These are phyloP conservation scores for Nicotiana knightiana DNA, from an alignment of 257 asterid species.

Conservation along the genomic window DNA sequence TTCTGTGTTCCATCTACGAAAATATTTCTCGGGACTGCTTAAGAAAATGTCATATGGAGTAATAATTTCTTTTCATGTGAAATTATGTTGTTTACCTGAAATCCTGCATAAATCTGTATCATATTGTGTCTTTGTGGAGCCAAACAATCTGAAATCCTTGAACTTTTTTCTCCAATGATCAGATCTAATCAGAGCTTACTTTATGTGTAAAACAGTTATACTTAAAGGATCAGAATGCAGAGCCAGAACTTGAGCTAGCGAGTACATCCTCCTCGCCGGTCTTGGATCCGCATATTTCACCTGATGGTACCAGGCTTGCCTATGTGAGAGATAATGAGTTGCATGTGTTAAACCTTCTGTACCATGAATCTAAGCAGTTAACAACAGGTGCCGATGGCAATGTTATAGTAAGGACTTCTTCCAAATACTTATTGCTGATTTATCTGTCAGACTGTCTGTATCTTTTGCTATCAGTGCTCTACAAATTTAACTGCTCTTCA, in stretches of 20 bases:
- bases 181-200: background rate
- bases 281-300: conserved; percentile 87
- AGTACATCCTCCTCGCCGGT: conserved; percentile 60
- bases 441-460: background rate
- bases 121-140: background rate
- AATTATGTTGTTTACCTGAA: background rate
- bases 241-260: conserved; percentile 60
- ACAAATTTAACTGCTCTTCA: background rate
- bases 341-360: conserved; percentile 48
- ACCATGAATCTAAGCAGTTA: conserved; percentile 54
- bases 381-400: conserved; percentile 64
- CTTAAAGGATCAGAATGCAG: conserved; percentile 47
- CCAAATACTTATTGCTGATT: background rate
- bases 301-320: conserved; percentile 82
- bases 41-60: background rate
- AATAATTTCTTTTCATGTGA: background rate
- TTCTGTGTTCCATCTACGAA: background rate
- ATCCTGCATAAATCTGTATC: background rate
- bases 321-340: conserved; percentile 75
- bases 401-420: conserved; percentile 43
- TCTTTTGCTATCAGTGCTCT: background rate
- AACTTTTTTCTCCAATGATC: background rate
- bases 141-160: conserved; percentile 3
- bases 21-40: background rate
- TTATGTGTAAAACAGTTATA: conserved; percentile 52